A percentile compares a stretch with the other conserved stretches of the same genome.
Evolutionary conservation across 2,329 filamentous ascomycete species (phyloP).

Genomic region (Sarocladium kiliense): DNA sequence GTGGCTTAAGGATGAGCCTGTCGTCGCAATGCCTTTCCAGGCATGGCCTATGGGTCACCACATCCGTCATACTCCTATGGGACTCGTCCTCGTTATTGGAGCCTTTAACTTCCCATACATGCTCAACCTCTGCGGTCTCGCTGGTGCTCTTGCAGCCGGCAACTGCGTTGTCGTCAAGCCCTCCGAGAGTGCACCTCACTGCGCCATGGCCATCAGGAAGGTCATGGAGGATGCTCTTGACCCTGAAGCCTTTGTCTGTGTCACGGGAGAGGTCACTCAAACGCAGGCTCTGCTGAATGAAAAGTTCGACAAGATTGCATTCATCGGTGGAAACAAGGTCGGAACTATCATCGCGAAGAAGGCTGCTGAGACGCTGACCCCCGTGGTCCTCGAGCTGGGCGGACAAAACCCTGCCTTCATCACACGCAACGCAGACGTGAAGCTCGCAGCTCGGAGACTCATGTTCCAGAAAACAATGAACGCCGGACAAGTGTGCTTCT

Average conservation of each 20-base stretch:
- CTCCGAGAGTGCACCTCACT: conserved; percentile 72
- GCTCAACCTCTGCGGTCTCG: conserved; percentile 69
- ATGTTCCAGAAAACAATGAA: conserved; percentile 86
- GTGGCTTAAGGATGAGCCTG: conserved; percentile 77
- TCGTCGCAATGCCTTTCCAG: conserved; percentile 62
- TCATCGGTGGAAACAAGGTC: conserved; percentile 75
- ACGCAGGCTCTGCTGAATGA: conserved; percentile 76
- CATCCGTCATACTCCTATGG: conserved; percentile 83
- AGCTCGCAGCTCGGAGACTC: conserved; percentile 75
- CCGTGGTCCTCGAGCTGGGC: conserved; percentile 83
- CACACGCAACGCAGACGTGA: conserved; percentile 74
- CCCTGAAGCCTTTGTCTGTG: conserved; percentile 64
- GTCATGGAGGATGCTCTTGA: conserved; percentile 75
- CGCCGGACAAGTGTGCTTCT: conserved; percentile 86
- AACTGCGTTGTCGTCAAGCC: conserved; percentile 90
- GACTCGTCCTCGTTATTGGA: conserved; percentile 78
- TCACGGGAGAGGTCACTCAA: conserved; percentile 79
- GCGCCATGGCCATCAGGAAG: conserved; percentile 74
- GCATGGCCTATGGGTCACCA: conserved; percentile 67
- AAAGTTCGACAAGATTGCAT: conserved; percentile 98
- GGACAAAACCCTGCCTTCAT: conserved; percentile 90
- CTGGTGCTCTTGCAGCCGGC: conserved; percentile 88
- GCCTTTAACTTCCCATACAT: conserved; percentile 93
- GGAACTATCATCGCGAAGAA: conserved; percentile 87
- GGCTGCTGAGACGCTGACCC: conserved; percentile 83